Percentiles rank a stretch among this genome's conserved stretches.
Evolutionary conservation across 2,329 filamentous ascomycete genomes (phyloP).

Genomic region (Davidsoniella eucalypti): DNA sequence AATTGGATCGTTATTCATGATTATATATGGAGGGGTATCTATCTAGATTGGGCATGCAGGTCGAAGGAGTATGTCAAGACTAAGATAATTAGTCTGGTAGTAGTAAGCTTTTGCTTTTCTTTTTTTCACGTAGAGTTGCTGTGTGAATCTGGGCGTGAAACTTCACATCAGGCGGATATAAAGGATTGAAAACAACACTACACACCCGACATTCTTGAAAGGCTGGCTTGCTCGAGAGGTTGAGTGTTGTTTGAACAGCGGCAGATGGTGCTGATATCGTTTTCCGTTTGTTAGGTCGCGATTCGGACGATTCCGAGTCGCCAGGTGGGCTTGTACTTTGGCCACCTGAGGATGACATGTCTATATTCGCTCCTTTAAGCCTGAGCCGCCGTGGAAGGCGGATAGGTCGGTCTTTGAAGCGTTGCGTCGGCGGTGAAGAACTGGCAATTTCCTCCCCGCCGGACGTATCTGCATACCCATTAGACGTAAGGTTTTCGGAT

Average conservation of each 20-base stretch:
- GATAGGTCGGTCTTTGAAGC: background rate
- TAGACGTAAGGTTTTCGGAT: background rate
- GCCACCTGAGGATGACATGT: background rate
- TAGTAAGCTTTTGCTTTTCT: conserved; percentile 8
- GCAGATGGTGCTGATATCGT: background rate
- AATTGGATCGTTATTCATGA: too few relatives aligned
- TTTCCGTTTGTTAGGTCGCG: background rate
- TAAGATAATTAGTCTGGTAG: too few relatives aligned
- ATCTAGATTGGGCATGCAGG: too few relatives aligned
- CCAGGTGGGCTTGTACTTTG: background rate
- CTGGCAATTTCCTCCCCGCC: background rate
- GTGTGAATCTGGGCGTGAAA: conserved; percentile 26
- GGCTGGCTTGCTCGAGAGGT: conserved; percentile 25
- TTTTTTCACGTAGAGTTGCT: conserved; percentile 19
- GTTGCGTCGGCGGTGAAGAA: background rate
- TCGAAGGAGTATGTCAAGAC: too few relatives aligned
- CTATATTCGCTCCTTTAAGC: background rate
- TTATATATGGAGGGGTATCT: too few relatives aligned
- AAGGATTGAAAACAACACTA: conserved; percentile 28
- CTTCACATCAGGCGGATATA: conserved; percentile 28
- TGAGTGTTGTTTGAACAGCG: conserved; percentile 26
- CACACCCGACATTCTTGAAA: conserved; percentile 29
- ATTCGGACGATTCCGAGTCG: background rate
- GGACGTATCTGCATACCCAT: background rate
- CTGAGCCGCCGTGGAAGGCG: background rate